phyloP scores from a whole-genome alignment of 352 stramenopile species.

The Phytophthora chlamydospora region DNA sequence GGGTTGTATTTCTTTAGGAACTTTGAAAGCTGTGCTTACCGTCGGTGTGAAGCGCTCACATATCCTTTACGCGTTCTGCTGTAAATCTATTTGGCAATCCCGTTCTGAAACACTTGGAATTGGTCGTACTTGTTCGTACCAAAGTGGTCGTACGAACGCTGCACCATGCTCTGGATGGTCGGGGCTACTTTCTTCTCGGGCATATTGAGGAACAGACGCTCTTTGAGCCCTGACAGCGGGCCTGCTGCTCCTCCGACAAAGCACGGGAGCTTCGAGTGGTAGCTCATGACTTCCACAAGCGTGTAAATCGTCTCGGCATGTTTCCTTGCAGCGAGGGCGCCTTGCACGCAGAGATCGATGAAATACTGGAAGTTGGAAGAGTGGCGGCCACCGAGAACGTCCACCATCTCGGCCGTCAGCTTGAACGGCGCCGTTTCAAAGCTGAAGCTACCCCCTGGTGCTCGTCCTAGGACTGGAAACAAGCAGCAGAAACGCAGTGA shows the following conservation, averaged over 20 bases:
- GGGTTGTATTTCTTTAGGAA: too few relatives aligned
- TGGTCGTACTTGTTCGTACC: constrained; percentile 96
- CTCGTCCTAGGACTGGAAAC: constrained; percentile 67
- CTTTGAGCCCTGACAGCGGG: constrained; percentile 52
- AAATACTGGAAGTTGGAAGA: constrained; percentile 94
- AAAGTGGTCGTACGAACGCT: constrained; percentile 95
- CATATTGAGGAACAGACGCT: constrained; percentile 76
- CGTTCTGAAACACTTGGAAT: constrained; percentile 93
- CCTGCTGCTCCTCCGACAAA: constrained; percentile 51
- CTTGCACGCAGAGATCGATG: constrained; percentile 93
- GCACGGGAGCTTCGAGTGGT: constrained; percentile 80
- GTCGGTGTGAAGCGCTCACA: too few relatives aligned
- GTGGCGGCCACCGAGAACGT: constrained; percentile 92
- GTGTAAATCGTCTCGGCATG: constrained; percentile 95
- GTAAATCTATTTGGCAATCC: constrained; percentile 78
- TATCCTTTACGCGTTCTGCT: too few relatives aligned
- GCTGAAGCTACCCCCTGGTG: constrained; percentile 92
- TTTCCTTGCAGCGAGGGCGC: constrained; percentile 91
- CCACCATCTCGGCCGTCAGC: constrained; percentile 95
- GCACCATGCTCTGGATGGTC: constrained; percentile 92
- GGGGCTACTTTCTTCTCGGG: constrained; percentile 61
- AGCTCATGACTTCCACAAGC: constrained; percentile 95
- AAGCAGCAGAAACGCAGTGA: neutral
- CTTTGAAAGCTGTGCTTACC: too few relatives aligned
- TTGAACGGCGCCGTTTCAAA: constrained; percentile 98